Percentiles rank a stretch among this genome's conserved stretches.
phyloP scores from a whole-genome alignment of 768 basidiomycete species.

The Psilocybe cubensis region DNA sequence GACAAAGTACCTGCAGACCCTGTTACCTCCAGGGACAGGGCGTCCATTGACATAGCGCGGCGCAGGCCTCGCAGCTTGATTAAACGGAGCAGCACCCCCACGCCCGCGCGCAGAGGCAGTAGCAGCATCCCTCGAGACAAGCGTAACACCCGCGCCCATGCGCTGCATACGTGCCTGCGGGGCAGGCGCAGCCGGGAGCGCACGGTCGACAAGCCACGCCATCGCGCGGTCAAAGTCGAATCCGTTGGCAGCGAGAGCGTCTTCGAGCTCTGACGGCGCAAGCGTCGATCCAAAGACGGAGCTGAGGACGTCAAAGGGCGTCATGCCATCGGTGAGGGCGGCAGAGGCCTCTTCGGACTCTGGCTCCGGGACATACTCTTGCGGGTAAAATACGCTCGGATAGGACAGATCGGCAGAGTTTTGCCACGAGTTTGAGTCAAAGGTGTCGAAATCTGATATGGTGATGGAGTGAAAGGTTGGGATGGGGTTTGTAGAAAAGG shows the following conservation, averaged over 20 bases:
- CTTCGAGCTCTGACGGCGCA: constrained; percentile 90
- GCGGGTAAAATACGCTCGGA: not conserved
- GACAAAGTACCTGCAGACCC: constrained; percentile 96
- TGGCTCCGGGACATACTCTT: constrained; percentile 19
- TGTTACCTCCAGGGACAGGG: constrained; percentile 61
- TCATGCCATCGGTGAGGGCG: constrained; percentile 89
- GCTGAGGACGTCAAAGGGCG: constrained; percentile 93
- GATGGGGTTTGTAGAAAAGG: constrained; percentile 56
- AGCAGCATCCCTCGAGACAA: constrained; percentile 61
- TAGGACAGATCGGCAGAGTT: constrained; percentile 2
- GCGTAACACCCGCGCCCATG: constrained; percentile 68
- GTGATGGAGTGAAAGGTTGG: constrained; percentile 67
- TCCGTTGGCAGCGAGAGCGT: constrained; percentile 83
- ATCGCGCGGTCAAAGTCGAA: constrained; percentile 97
- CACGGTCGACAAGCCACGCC: constrained; percentile 89
- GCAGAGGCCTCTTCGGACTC: constrained; percentile 49
- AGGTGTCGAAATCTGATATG: constrained; percentile 62
- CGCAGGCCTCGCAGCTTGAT: constrained; percentile 34
- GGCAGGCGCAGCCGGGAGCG: constrained; percentile 47
- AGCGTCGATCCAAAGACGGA: constrained; percentile 93
- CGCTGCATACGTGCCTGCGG: constrained; percentile 53
- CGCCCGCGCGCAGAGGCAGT: constrained; percentile 28
- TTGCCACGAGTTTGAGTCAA: constrained; percentile 39
- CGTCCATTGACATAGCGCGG: constrained; percentile 58
- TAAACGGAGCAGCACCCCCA: constrained; percentile 46